phyloP scores from a whole-genome alignment of 179 eudicot genomes.

The Gypsophila paniculata region DNA sequence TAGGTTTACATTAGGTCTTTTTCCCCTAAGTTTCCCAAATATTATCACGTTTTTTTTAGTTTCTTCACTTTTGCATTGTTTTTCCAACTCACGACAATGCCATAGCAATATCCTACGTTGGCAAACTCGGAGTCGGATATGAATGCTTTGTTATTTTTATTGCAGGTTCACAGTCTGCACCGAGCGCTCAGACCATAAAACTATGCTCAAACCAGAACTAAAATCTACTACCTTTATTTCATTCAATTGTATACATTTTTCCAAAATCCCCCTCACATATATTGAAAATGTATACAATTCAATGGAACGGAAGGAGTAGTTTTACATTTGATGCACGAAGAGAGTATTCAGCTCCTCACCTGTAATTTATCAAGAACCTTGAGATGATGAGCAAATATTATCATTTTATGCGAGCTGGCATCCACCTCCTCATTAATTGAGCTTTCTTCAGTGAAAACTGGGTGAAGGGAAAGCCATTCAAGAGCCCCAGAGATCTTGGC shows the following conservation, averaged over 20 bases:
- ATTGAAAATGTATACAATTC: no score
- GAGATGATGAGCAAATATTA: slow-evolving; percentile 92
- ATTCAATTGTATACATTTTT: no score
- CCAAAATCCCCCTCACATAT: no score
- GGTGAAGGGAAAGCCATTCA: slow-evolving; percentile 91
- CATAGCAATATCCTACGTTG: background rate
- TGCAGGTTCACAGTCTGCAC: background rate
- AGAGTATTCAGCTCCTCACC: slow-evolving; percentile 39
- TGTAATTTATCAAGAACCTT: slow-evolving; percentile 84
- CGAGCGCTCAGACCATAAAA: background rate
- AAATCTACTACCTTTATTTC: background rate
- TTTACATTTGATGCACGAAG: slow-evolving; percentile 6
- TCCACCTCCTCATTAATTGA: slow-evolving; percentile 39
- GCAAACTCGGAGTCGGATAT: background rate
- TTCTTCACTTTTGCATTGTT: background rate
- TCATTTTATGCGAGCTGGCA: slow-evolving; percentile 75
- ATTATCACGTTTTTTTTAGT: background rate
- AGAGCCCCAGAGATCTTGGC: slow-evolving; percentile 80
- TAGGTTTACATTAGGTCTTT: no score
- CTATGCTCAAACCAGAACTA: background rate
- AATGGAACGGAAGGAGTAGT: background rate
- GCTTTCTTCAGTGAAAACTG: slow-evolving; percentile 52
- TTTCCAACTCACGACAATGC: background rate
- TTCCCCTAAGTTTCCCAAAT: no score
- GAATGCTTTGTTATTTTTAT: background rate